phyloP scores from a whole-genome alignment of 305 asterid genomes.

The Plantago rigida region DNA sequence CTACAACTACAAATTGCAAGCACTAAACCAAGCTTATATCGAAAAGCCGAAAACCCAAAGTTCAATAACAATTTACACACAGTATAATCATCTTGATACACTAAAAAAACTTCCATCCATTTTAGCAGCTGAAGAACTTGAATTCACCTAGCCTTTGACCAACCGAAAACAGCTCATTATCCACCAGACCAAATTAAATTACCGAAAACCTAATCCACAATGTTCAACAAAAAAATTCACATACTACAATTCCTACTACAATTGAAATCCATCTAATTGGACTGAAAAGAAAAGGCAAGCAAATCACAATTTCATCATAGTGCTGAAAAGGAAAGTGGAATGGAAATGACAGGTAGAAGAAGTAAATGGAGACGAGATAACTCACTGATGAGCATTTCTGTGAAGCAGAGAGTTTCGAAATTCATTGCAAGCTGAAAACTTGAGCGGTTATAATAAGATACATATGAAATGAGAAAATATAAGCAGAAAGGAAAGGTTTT shows the following conservation, averaged over 20 bases:
- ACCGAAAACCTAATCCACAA: not conserved
- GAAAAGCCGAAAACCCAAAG: not conserved
- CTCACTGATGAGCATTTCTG: too few relatives aligned
- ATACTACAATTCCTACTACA: not conserved
- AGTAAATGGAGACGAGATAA: not conserved
- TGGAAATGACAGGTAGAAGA: slow-evolving; percentile 18
- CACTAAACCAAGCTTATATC: too few relatives aligned
- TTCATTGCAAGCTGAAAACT: too few relatives aligned
- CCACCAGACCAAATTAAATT: not conserved
- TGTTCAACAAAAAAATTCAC: not conserved
- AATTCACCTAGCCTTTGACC: slow-evolving; percentile 12
- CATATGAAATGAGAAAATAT: too few relatives aligned
- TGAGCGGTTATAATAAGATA: too few relatives aligned
- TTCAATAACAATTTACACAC: not conserved
- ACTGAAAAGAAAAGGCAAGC: not conserved
- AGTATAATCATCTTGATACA: too few relatives aligned
- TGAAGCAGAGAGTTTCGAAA: too few relatives aligned
- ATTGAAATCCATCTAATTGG: not conserved
- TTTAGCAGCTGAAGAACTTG: not conserved
- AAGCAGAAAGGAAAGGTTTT: too few relatives aligned
- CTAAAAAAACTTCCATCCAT: too few relatives aligned
- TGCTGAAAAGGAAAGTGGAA: not conserved
- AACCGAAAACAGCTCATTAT: not conserved
- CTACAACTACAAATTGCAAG: too few relatives aligned
- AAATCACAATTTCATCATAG: slow-evolving; percentile 1